Base-by-base conservation (phyloP, 139 green algal genomes). In the Volvox africanus region DNA sequence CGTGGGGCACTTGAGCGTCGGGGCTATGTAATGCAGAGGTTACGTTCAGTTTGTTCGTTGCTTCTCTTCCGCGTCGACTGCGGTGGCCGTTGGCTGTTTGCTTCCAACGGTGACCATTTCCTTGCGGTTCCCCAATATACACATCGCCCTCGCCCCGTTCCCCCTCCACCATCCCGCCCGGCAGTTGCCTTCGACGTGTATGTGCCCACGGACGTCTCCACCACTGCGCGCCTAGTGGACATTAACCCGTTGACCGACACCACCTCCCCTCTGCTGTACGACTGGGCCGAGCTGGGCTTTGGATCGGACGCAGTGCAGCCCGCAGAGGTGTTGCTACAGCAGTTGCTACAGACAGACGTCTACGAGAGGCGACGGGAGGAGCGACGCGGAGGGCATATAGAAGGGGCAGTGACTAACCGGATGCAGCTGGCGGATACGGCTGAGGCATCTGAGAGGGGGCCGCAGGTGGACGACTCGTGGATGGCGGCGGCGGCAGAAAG, bases 221-320 rank as follows among this genome's bases (percentile, higher is more conserved):
- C 44, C 26, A 6, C 33, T 0, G 93, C 98, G 0, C 93, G 93
- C 28, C 82, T 99, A 12, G 14, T 99, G 26, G 98, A 99, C 93
- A 97, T 99, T 90, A 99, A 99, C 91, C 96, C 97, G 0, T 89
- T 96, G 36, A 93, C 94, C 17, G 94, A 92, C 78, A 96, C 95
- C 30, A 99, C 98, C 17, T 94, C 95, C 0, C 96, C 98, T 20
- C 95, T 99, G 84, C 94, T 99, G 16, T 99, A 98, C 73, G 69
- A 80, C 20, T 94, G 90, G 90, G 76, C 80, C 32, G 87, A 92
- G 87, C 86, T 92, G 87, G 89, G 91, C n/a, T 61, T 85, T 14
- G 81, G 50, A 1, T 17, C 50, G 0, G 50, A 14, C 5, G 21
- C 44, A 0, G 21, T 76, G 28, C 73, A 44, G 30, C 17, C 71